Evolutionary conservation across 2,329 filamentous ascomycete species (phyloP), one percentile per base, ranked within the genome.

Genomic region (Didymella segeticola): DNA sequence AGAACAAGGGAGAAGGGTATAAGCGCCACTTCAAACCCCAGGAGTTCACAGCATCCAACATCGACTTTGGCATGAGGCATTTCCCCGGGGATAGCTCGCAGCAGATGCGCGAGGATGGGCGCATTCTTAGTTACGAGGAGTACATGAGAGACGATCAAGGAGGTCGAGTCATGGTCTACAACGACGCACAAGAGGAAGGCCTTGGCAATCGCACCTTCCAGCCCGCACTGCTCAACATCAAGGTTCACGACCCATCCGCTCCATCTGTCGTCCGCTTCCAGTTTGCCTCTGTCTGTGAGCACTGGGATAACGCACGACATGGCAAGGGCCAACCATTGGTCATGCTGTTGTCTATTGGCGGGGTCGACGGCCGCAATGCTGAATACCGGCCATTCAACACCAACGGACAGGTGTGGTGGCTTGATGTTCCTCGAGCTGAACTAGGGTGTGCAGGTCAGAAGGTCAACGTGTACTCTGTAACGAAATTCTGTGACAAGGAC

Each of bases 361-460:
- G 72, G 10, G 38, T 87, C 22, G 89, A 91, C 62, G 90, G 89
- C 0, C 78, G 83, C 7, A 84, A 87, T 43, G 83, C 88, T 9
- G 86, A 92, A 36, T 81, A 85, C 48, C 76, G 93, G 1, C 85
- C 89, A 0, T 84, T 96, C 48, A 65, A 76, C 10, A 89, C 85
- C n/a, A 89, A 93, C 55, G 90, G 89, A 12, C 89, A 83, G 67
- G 86, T 88, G 76, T 96, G 89, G 85, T 96, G 90, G 86, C 75
- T 86, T 1, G 93, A 97, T 74, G 83, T 97, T 7, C 53, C 65
- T 29, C 61, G 75, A 5, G 39, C 56, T 8, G 86, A 82, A 39
- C 73, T 93, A 4, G 66, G 78, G 56, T 58, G 68, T 66, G 64
- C 68, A 0, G 74, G 73, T 1, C 85, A 92, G 74, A 84, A 82